Evolutionary conservation across 192 early-diverging fungal genomes (phyloP), one percentile per base, ranked within the genome.

Genomic region (Coemansia sp.): DNA sequence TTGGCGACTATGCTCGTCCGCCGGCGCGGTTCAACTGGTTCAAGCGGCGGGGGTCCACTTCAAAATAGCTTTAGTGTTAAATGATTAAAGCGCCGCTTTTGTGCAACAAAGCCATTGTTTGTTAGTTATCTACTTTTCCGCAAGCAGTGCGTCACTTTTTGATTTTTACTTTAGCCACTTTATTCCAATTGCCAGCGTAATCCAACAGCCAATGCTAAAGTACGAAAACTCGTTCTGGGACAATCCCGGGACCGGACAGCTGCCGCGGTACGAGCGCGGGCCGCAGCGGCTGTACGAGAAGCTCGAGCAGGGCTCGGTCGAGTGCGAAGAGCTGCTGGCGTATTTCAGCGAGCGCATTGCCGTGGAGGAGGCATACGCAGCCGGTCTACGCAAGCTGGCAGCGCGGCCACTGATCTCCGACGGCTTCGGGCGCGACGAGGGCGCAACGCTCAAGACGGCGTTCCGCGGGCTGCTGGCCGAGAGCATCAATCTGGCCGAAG

Each of bases 161-260:
- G 19, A 5, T 27, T 27, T 27, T 5, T 5, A 27, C 25, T 27
- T 27, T 27, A 21, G 25, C 25, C 25, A 27, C 25, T 27, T 27
- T 27, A 21, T 27, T 27, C 25, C 2, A 27, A 27, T 27, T 27
- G 25, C 25, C 25, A 27, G 25, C 25, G 25, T 27, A 27, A 27
- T 27, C 25, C 25, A 27, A 27, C 25, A 27, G 25, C 25, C 25
- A 53, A 83, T 83, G 81, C 69, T 78, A 21, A 78, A 67, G 72
- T 83, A 74, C 65, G 76, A 83, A 66, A 79, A 78, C 54, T 72
- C 75, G 32, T 83, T 83, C 73, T 83, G 81, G 81, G 75, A 77
- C 70, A 83, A 83, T 66, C 72, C 75, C 2, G 75, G 70, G 7
- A 43, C 59, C 1, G 81, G 81, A 3, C 72, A 81, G 58, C 72